Base-by-base conservation (phyloP, 2,329 filamentous ascomycete species). In the Thelonectria olida region DNA sequence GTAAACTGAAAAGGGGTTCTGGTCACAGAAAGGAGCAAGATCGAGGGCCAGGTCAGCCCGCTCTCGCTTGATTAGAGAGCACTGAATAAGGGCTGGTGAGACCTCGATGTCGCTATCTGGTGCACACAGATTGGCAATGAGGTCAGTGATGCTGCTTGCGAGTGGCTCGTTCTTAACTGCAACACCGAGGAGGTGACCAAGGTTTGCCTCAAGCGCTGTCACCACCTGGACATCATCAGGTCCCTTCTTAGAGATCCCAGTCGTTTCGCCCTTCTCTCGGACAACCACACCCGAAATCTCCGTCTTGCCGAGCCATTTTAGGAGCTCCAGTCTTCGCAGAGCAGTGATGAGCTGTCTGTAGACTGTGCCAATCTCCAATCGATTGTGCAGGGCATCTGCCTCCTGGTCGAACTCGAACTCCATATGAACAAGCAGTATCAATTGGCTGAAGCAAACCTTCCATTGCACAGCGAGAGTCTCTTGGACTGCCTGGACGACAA, bases 371-470 rank as follows among this genome's bases (percentile, higher is more conserved):
- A 96, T 90, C 25, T 90, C 86, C 8, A 92, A 80, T 19, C 83
- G 79, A 38, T 82, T 78, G 66, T 86, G 84, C 31, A 88, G 81
- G 2, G 87, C 87, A 15, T 91, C 86, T 39, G 92, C 88, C 41
- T 90, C 88, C 66, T 89, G 86, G 59, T 94, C 91, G 54, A 92
- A 86, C 72, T 96, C 92, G 38, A 89, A 90, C 74, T 96, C 91
- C 84, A 98, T 90, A 75, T 97, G 93, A 9, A 96, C 85, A 15
- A 97, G 83, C 7, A 99, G 84, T 3, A 96, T 84, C 2, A 98
- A 81, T 59, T 98, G 86, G 72, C 95, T 93, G 64, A 96, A 88
- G 51, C 96, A 88, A 8, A 96, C 82, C 61, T 87, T 87, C 78
- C 89, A 89, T 61, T 91, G 90, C 28, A 92, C 78, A 51, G 90